phyloP scores from a whole-genome alignment of 192 early-diverging fungal species.

The Geranomyces michiganensis region DNA sequence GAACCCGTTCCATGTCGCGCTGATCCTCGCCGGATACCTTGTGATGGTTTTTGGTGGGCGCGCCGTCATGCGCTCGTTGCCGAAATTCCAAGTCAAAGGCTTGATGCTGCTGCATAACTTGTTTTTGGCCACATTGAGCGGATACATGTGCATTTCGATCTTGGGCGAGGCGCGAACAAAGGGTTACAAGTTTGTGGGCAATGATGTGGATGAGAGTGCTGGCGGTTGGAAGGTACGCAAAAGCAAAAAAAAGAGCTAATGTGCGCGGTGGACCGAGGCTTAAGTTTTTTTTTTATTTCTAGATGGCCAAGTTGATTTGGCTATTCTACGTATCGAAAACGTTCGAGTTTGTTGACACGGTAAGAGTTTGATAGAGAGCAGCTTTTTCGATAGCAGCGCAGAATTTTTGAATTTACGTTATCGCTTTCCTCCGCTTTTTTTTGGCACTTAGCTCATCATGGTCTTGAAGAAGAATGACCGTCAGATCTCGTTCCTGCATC shows the following conservation, averaged over 20 bases:
- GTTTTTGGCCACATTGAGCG: slow-evolving; percentile 53
- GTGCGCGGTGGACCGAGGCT: neutral
- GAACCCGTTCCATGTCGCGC: slow-evolving; percentile 63
- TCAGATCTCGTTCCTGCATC: slow-evolving; percentile 68
- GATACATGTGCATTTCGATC: slow-evolving; percentile 59
- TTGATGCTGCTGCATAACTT: slow-evolving; percentile 61
- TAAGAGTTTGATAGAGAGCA: too few relatives aligned
- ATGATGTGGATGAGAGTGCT: slow-evolving; percentile 51
- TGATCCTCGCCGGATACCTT: slow-evolving; percentile 56
- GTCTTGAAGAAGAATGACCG: slow-evolving; percentile 69
- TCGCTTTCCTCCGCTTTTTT: too few relatives aligned
- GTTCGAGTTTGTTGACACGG: slow-evolving; percentile 65
- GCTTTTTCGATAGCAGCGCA: too few relatives aligned
- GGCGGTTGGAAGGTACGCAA: slow-evolving; percentile 39
- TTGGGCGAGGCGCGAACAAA: slow-evolving; percentile 49
- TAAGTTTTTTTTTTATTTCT: neutral
- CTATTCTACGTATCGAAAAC: slow-evolving; percentile 69
- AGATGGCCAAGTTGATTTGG: slow-evolving; percentile 70
- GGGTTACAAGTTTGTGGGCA: slow-evolving; percentile 56
- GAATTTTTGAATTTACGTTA: too few relatives aligned
- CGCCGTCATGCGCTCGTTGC: slow-evolving; percentile 51
- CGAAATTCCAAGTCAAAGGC: slow-evolving; percentile 50
- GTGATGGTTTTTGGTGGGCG: slow-evolving; percentile 52
- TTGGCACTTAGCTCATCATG: slow-evolving; percentile 55
- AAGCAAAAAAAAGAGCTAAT: too few relatives aligned